Conservation (phyloP, 2,329 filamentous ascomycete genomes). For the Fusarium sp. region DNA sequence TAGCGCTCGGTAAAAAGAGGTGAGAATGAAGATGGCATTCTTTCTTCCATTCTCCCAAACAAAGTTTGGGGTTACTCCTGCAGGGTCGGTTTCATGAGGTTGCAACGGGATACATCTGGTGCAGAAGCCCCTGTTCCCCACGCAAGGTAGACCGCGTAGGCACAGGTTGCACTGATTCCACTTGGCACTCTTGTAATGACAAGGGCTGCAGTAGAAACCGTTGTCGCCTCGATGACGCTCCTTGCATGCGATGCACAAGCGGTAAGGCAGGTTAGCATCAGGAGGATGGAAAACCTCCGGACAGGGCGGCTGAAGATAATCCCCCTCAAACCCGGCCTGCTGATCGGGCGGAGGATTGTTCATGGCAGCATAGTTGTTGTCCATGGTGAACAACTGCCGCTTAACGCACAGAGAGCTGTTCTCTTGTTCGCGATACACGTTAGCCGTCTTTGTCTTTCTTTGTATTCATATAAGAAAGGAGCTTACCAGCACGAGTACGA, state of each 20-base stretch:
- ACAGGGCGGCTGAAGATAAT: no score
- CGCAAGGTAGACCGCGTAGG: background rate
- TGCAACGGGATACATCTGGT: conserved; percentile 3
- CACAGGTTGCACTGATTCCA: conserved; percentile 24
- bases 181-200: background rate
- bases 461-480: background rate
- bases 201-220: conserved; percentile 8
- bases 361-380: background rate
- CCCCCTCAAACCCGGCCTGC: no score
- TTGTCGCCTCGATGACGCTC: background rate
- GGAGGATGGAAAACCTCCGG: background rate
- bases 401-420: background rate
- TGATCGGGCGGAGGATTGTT: no score
- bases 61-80: background rate
- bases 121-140: conserved; percentile 15
- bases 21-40: conserved; percentile 8
- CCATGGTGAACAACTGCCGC: background rate
- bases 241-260: conserved; percentile 15
- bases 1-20: conserved; percentile 2
- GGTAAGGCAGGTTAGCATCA: background rate
- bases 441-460: background rate
- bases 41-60: background rate
- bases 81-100: background rate
- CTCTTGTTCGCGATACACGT: background rate
- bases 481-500: background rate